Base-by-base conservation (phyloP, 1,139 yeast genomes). In the Arxiozyma bovina region DNA sequence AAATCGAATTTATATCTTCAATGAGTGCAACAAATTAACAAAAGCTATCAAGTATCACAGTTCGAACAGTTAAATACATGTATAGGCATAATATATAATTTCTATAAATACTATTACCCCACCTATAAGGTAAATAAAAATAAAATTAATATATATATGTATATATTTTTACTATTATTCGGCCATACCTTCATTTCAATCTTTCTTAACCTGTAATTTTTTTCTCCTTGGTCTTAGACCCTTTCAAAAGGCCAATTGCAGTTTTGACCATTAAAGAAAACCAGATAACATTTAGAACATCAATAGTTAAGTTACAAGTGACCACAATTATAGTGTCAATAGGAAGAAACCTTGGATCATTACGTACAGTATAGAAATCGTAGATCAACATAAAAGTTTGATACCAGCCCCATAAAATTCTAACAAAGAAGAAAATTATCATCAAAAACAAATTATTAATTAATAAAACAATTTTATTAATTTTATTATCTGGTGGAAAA, bases 361-460 rank as follows among this genome's bases (percentile, higher is more conserved):
- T 55, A 51, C 70, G 68, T 2, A 76, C 74, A 17, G 57, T 59
- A 60, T 68, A 76, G 69, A 83, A 78, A 70, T 83, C 90, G 52
- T 60, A 60, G 47, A 85, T 85, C 55, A 85, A 72, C 40, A 70
- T 61, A 42, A 57, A 64, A 23, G 84, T 84, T 57, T 90, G 87
- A 68, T 80, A 83, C 79, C 90, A 85, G 6, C 99, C 99, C 88
- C 96, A 90, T 46, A 83, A 74, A 57, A 93, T 85, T 65, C 99
- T 77, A 45, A 85, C 85, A 20, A 75, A 63, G 74, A 93, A 91
- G 72, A 93, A 93, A 34, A 85, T 77, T 49, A 77, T 60, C 60
- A 93, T 77, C 57, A 93, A 77, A 21, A 81, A 66, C 22, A 87
- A 69, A 52, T 96, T 96, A 71, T 93, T 93, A 57, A 83, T 61